These are phyloP conservation scores for Chalciporus piperatoides DNA, from an alignment of 1,284 basidiomycete species.

Conservation along the genomic window DNA sequence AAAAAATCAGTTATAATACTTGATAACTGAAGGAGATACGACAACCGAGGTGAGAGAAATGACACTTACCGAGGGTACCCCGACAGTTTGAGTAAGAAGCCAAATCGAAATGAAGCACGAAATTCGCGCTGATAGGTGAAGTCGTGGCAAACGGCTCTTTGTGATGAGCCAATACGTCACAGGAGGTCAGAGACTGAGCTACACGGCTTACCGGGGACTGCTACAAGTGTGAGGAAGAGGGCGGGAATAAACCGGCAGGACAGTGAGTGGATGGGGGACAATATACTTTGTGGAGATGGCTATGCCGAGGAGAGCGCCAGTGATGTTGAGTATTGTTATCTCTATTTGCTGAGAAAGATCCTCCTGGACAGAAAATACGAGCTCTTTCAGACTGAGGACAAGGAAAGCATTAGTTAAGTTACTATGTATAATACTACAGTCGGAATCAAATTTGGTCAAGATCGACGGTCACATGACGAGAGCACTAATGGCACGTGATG, in stretches of 20 bases:
- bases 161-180: conserved; percentile 17
- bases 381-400: conserved; percentile 44
- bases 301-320: conserved; percentile 42
- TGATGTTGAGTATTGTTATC: conserved; percentile 41
- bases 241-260: conserved; percentile 38
- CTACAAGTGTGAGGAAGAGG: conserved; percentile 39
- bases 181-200: background rate
- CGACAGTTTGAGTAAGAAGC: conserved; percentile 41
- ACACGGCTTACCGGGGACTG: conserved; percentile 40
- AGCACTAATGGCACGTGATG: conserved; percentile 14
- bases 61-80: conserved; percentile 32
- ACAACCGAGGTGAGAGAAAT: background rate
- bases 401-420: conserved; percentile 44
- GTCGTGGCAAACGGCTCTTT: conserved; percentile 46
- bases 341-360: conserved; percentile 49
- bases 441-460: no score
- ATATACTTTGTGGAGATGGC: conserved; percentile 40
- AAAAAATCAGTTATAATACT: background rate
- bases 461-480: no score
- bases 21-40: background rate
- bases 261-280: conserved; percentile 28
- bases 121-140: conserved; percentile 44
- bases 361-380: conserved; percentile 47
- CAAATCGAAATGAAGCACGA: conserved; percentile 47
- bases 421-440: no score